Conservation (phyloP, 495 filamentous ascomycete species). For the Xylaria bambusicola region DNA sequence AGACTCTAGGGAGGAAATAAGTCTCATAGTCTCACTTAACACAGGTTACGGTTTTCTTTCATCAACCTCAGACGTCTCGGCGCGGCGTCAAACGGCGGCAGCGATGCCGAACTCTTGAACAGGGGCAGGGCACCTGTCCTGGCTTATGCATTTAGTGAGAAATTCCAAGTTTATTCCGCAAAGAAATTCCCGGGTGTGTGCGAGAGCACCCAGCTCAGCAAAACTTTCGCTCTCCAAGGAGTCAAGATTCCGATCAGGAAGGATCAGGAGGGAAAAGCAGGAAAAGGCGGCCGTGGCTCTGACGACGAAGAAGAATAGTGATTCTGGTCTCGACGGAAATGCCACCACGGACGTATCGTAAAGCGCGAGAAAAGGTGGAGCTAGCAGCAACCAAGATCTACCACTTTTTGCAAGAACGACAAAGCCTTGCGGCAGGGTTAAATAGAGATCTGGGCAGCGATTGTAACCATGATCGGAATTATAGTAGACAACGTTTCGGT, state of each 20-base stretch:
- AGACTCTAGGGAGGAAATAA: too few relatives aligned
- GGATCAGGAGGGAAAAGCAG: slow-evolving; percentile 65
- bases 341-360: too few relatives aligned
- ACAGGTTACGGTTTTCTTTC: slow-evolving; percentile 61
- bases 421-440: not conserved
- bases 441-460: not conserved
- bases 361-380: not conserved
- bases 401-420: not conserved
- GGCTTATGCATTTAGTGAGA: slow-evolving; percentile 82
- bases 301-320: slow-evolving; percentile 63
- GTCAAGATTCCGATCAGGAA: slow-evolving; percentile 95
- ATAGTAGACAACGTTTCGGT: slow-evolving; percentile 8
- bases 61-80: slow-evolving; percentile 70
- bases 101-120: slow-evolving; percentile 57
- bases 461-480: not conserved
- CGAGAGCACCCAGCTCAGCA: slow-evolving; percentile 90
- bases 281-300: slow-evolving; percentile 55
- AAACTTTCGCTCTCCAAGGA: slow-evolving; percentile 91
- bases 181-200: slow-evolving; percentile 99
- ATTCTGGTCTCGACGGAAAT: slow-evolving; percentile 3
- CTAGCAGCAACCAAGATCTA: not conserved
- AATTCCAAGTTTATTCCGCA: slow-evolving; percentile 91
- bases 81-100: slow-evolving; percentile 36
- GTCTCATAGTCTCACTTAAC: slow-evolving; percentile 22
- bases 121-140: slow-evolving; percentile 80